Base-by-base conservation (phyloP, 441 rosid genomes). In the Syzygium malaccense region DNA sequence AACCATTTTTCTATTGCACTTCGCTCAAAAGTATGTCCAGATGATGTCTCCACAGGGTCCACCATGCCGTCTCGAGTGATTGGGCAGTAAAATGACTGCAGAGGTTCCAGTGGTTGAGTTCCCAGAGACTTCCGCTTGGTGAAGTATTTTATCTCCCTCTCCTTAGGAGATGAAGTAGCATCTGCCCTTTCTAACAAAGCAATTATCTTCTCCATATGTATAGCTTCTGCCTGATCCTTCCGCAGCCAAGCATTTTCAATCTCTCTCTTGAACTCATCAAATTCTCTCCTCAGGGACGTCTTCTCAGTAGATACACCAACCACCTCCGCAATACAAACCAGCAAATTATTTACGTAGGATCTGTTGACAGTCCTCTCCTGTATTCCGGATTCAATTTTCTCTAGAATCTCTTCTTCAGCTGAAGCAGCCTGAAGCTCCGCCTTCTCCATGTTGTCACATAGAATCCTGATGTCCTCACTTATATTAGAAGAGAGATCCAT, bases 1-100 rank as follows among this genome's bases (percentile, higher is more conserved):
- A 95, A 88, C 97, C 97, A 95, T 80, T 94, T 94, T 87, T 92
- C 93, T 85, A 95, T 95, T 37, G 97, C 97, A 89, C 89, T 91
- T 88, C 95, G 91, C 91, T 95, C 97, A 91, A 94, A 95, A 80
- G 97, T 95, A 89, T 95, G 96, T 85, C 97, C 96, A 45, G 97
- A 94, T 62, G 97, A 95, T 86, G 95, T 94, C 90, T 95, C 97
- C 86, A 95, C 97, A 62, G 97, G 97, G 83, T 95, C 96, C 85
- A 89, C 90, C 97, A 95, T 94, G 85, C 93, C 95, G 33, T 95
- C 95, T 56, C 89, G 90, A 68, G 97, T 95, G 89, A 95, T 93
- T 32, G 97, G 97, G 75, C 97, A 95, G 87, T 92, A 94, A 89
- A 95, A 95, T 49, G 97, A 95, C 68, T 78, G 95, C 64, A 94